Evolutionary conservation across 805 yeast genomes (phyloP), one percentile per base, ranked within the genome.

Genomic region (Saturnispora mendoncae): DNA sequence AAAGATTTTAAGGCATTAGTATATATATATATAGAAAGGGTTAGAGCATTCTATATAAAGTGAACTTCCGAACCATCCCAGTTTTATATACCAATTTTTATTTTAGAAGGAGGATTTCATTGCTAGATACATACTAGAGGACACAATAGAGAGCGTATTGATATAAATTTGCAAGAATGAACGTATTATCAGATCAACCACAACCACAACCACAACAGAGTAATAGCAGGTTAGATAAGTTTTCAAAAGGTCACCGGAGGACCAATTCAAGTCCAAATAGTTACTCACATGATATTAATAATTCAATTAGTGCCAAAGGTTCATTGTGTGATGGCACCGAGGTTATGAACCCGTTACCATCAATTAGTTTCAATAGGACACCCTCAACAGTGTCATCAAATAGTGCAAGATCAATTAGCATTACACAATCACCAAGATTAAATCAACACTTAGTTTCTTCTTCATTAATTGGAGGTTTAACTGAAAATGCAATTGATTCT

Each of bases 401-500:
- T n/a, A 34, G 29, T 14, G 17, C 37, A 14, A 33, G 27, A 23
- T 33, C 36, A n/a, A 20, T 24, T 10, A 17, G 21, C 6, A 34
- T 34, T n/a, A 27, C 30, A 27, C 14, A 10, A 12, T 27, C 15
- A 12, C 30, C 32, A 6, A 15, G 8, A 6, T 15, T 15, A 14
- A 29, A 17, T 15, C 19, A 7, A 27, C 6, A 27, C 14, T 5
- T n/a, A 27, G 12, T 9, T 13, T 27, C 29, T n/a, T 13, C 12
- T 4, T 27, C 29, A 10, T 5, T 5, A 27, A 9, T 6, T 9
- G 29, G 21, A 14, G 23, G 3, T 17, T 3, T 10, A 14, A 20
- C 67, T 7, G 79, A 71, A 23, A 72, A 74, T 46, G 64, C 74
- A 15, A 68, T 76, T 29, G 78, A 76, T 52, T 54, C 68, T 27